Evolutionary conservation across 1,139 yeast species (phyloP), one percentile per base, ranked within the genome.

Genomic region (Yamadazyma oceani): DNA sequence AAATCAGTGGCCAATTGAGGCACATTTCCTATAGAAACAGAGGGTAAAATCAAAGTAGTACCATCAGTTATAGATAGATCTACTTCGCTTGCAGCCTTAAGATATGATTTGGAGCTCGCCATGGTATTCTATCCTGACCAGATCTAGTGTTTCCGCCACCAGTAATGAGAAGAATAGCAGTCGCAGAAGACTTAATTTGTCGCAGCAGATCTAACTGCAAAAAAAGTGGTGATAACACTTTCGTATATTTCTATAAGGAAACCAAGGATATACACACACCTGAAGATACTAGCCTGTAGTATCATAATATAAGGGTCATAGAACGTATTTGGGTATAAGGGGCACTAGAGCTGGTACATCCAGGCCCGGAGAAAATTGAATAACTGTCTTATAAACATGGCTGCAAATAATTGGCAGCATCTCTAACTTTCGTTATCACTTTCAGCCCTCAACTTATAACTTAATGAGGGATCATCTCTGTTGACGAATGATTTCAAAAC

Each of bases 11-110:
- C 65, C 37, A 90, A 66, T 58, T 92, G 98, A 0, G 97, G 95
- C 3, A 89, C 85, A 54, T 90, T 92, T 5, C 95, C 97, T 13
- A 88, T 75, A 3, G 96, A 81, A 0, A 92, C 85, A 0, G 90
- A 64, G 0, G 97, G 97, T 2, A 92, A 41, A 1, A 90, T 56
- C 14, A 88, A 56, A 2, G 61, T 58, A 8, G 66, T 46, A 5
- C 15, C 32, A n/a, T 30, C 13, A n/a, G 19, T 12, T 9, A 16
- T 10, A 7, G 6, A 8, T 6, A 25, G 15, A 15, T 17, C 23
- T 11, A 28, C 30, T 8, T 17, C 21, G 5, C 16, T 21, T 15
- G 16, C 12, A 9, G n/a, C 10, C 21, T 27, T 27, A 10, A 27
- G 14, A 27, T 27, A 27, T 27, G 30, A 9, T n/a, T 9, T 27